These are phyloP conservation scores for Candida maesae DNA, from an alignment of 805 yeast genomes.

Conservation along the genomic window DNA sequence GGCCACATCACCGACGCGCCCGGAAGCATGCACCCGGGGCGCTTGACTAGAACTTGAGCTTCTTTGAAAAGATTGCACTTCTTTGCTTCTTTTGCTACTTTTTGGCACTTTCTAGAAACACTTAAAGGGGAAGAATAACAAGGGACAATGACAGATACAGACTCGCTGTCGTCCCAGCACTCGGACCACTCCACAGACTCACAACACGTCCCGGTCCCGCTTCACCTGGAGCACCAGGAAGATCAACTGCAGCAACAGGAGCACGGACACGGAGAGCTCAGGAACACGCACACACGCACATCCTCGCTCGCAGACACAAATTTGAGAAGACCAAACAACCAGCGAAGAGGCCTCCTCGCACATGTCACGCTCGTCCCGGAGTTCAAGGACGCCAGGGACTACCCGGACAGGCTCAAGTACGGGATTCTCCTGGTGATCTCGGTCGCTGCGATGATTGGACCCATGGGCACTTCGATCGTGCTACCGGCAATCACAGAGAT, in stretches of 20 bases:
- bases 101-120: too few species aligned
- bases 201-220: not conserved
- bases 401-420: slow-evolving; percentile 47
- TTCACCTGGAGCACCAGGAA: too few species aligned
- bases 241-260: too few species aligned
- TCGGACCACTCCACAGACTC: too few species aligned
- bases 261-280: too few species aligned
- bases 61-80: not conserved
- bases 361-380: slow-evolving; percentile 56
- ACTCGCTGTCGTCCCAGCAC: not conserved
- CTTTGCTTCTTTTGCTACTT: not conserved
- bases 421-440: slow-evolving; percentile 65
- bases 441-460: slow-evolving; percentile 73
- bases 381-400: slow-evolving; percentile 65
- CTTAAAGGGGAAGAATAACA: too few species aligned
- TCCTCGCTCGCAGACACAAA: slow-evolving; percentile 17
- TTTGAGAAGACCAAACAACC: too few species aligned
- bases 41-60: not conserved
- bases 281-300: not conserved
- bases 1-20: not conserved
- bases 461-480: slow-evolving; percentile 84
- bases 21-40: not conserved
- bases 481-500: slow-evolving; percentile 73
- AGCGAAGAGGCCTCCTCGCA: slow-evolving; percentile 64
- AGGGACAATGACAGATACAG: not conserved